Evolutionary conservation across 2,329 filamentous ascomycete genomes (phyloP).

Genomic region (Aspergillus unguis): DNA sequence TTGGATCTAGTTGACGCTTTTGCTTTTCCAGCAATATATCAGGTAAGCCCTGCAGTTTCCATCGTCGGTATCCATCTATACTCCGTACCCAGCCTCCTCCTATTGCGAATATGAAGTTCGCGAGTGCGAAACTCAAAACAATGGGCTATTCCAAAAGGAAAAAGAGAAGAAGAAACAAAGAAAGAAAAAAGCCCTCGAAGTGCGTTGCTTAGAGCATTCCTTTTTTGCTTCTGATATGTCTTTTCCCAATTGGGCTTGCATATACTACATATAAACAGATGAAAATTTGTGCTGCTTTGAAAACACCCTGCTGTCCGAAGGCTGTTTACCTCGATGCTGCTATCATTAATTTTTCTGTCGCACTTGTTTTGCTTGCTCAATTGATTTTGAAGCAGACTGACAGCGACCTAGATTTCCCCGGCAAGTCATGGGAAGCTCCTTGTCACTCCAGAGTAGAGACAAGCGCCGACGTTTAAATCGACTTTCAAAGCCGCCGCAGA

Average conservation of each 20-base stretch:
- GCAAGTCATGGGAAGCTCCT: slow-evolving; percentile 36
- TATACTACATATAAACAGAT: neutral
- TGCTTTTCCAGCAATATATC: slow-evolving; percentile 1
- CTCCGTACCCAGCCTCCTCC: neutral
- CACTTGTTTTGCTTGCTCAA: neutral
- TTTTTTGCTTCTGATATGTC: neutral
- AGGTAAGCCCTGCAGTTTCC: slow-evolving; percentile 8
- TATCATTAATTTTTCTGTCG: slow-evolving; percentile 5
- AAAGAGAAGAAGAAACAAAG: neutral
- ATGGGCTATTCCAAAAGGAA: neutral
- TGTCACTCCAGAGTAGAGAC: slow-evolving; percentile 31
- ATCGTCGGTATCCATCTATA: neutral
- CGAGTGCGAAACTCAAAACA: no score
- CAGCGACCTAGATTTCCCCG: slow-evolving; percentile 11
- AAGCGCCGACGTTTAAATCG: slow-evolving; percentile 35
- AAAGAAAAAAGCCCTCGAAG: neutral
- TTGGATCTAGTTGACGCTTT: neutral
- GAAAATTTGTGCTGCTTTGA: neutral
- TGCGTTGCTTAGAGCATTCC: neutral
- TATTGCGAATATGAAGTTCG: neutral
- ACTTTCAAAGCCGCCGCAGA: slow-evolving; percentile 37
- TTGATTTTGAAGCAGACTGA: slow-evolving; percentile 13
- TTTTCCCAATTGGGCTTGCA: neutral
- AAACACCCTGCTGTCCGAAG: neutral
- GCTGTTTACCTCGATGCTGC: slow-evolving; percentile 1